phyloP scores from a whole-genome alignment of 2,329 filamentous ascomycete genomes.

The Xylariaceae sp. region DNA sequence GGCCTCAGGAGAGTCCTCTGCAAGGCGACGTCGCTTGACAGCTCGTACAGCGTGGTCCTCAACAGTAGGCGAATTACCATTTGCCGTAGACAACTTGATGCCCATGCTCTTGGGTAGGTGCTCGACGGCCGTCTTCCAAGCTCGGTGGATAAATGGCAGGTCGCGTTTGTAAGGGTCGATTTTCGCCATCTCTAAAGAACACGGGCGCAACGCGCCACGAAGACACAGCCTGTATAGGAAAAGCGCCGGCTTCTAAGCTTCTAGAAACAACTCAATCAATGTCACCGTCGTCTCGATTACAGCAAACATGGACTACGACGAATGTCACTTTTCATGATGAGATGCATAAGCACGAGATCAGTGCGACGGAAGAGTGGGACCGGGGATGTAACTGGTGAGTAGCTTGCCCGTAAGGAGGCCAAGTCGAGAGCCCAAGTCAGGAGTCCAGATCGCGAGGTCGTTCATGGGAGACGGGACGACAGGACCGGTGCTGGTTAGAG shows the following conservation, averaged over 20 bases:
- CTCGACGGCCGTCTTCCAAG: conserved; percentile 46
- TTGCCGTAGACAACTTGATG: conserved; percentile 37
- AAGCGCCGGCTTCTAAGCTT: conserved; percentile 12
- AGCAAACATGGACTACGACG: conserved; percentile 25
- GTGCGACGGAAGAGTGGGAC: background rate
- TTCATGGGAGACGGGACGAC: background rate
- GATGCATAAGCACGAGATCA: conserved; percentile 5
- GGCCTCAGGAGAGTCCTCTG: conserved; percentile 36
- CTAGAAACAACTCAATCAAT: conserved; percentile 1
- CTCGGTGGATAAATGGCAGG: conserved; percentile 51
- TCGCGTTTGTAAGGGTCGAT: conserved; percentile 43
- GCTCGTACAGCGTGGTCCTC: conserved; percentile 38
- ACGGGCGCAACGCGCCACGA: conserved; percentile 33
- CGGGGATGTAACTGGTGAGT: background rate
- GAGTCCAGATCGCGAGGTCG: too few species aligned
- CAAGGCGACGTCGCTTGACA: conserved; percentile 47
- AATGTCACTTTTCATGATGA: conserved; percentile 23
- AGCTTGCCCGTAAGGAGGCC: background rate
- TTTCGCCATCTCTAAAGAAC: conserved; percentile 44
- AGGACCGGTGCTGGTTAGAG: background rate
- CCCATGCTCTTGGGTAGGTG: conserved; percentile 42
- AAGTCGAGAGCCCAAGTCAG: background rate
- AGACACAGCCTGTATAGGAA: conserved; percentile 23
- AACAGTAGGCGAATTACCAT: conserved; percentile 35
- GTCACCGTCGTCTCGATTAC: conserved; percentile 20